Evolutionary conservation across 148 eudicot genomes (phyloP).

Genomic region (Persicaria tinctoria): DNA sequence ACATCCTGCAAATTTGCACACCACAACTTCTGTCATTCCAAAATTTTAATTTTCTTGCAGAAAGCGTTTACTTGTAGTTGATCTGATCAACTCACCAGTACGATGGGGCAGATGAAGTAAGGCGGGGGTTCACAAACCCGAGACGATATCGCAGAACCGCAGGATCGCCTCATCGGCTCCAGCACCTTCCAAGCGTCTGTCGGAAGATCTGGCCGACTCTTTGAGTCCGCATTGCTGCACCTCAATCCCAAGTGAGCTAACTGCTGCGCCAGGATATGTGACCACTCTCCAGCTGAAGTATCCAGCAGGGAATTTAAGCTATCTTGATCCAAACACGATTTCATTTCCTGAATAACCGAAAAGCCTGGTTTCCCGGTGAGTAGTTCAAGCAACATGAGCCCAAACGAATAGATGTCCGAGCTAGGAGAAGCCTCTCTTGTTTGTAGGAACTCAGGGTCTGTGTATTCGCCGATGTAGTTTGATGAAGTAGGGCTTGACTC

Average conservation of each 20-base stretch:
- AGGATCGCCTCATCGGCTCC: slow-evolving; percentile 49
- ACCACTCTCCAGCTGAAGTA: slow-evolving; percentile 85
- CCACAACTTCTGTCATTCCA: background rate
- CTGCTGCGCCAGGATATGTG: slow-evolving; percentile 75
- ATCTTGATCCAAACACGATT: slow-evolving; percentile 40
- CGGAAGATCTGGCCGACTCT: slow-evolving; percentile 52
- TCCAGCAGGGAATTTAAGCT: slow-evolving; percentile 47
- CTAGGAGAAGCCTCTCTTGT: slow-evolving; percentile 52
- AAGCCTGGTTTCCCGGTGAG: slow-evolving; percentile 51
- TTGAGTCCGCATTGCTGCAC: slow-evolving; percentile 42
- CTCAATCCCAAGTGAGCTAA: slow-evolving; percentile 62
- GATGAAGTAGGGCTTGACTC: slow-evolving; percentile 24
- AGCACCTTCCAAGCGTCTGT: slow-evolving; percentile 68
- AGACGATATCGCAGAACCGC: slow-evolving; percentile 31
- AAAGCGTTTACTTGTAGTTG: background rate
- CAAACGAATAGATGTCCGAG: slow-evolving; percentile 71
- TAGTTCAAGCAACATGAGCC: slow-evolving; percentile 50
- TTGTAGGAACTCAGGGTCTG: slow-evolving; percentile 50
- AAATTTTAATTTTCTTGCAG: background rate
- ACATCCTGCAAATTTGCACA: slow-evolving; percentile 32
- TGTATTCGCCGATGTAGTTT: slow-evolving; percentile 26
- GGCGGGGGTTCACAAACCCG: slow-evolving; percentile 43
- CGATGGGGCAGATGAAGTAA: slow-evolving; percentile 79
- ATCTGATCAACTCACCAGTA: slow-evolving; percentile 41
- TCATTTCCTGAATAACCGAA: slow-evolving; percentile 43